Evolutionary conservation across 805 yeast species (phyloP).

Genomic region (Cyberlindnera japonica): DNA sequence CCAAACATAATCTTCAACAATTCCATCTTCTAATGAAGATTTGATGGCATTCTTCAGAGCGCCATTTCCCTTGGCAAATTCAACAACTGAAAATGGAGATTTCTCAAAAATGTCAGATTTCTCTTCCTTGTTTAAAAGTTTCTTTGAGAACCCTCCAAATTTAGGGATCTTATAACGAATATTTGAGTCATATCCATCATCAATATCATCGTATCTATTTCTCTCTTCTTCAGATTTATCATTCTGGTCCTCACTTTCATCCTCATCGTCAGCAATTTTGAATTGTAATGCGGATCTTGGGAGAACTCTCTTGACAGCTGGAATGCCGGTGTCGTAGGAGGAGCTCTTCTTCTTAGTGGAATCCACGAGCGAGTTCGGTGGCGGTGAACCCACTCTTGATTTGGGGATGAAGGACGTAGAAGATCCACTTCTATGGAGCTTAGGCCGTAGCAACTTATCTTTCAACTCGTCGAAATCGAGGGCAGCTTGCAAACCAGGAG

Average conservation of each 20-base stretch:
- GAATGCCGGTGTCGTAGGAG: constrained; percentile 9
- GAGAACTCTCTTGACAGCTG: constrained; percentile 14
- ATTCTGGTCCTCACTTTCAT: constrained; percentile 2
- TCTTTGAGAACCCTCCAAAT: constrained; percentile 74
- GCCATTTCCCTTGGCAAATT: constrained; percentile 77
- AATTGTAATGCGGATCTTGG: constrained; percentile 13
- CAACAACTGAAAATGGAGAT: constrained; percentile 72
- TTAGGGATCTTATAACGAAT: constrained; percentile 33
- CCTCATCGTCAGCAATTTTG: constrained; percentile 11
- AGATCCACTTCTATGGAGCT: constrained; percentile 18
- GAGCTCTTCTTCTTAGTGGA: constrained; percentile 6
- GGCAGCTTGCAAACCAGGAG: constrained; percentile 3
- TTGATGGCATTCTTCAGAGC: constrained; percentile 82
- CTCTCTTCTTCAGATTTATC: background rate
- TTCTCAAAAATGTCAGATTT: constrained; percentile 36
- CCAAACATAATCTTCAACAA: constrained; percentile 52
- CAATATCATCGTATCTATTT: constrained; percentile 14
- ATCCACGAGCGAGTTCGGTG: constrained; percentile 20
- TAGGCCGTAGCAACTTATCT: constrained; percentile 9
- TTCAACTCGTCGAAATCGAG: constrained; percentile 2
- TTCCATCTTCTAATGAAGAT: constrained; percentile 41
- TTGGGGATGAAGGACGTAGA: constrained; percentile 36
- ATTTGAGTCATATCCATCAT: constrained; percentile 15
- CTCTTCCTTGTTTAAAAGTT: constrained; percentile 43
- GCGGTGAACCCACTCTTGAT: constrained; percentile 32